Evolutionary conservation across 208 protist genomes (phyloP), one percentile per base, ranked within the genome.

Genomic region (Vickermania ingenoplastis): DNA sequence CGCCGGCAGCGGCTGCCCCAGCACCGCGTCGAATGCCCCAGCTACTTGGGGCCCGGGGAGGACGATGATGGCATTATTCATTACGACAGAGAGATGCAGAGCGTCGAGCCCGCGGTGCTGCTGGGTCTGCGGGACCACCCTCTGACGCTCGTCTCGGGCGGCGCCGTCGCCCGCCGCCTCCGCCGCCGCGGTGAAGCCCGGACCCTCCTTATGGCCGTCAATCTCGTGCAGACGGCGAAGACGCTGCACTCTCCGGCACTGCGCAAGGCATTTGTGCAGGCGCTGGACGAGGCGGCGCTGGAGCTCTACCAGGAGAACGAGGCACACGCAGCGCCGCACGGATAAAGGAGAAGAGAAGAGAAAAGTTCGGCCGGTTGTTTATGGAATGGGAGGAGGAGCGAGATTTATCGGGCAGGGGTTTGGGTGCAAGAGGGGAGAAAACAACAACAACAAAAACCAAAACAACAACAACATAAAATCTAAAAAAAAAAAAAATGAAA

Each of bases 61-160:
- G 36, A 17, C 11, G 36, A 45, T 7, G 17, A 17, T 7, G 36
- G 36, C 11, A 7, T 45, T 17, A 7, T 17, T 17, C 17, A 45
- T 17, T 7, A 45, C 17, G 7, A 45, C 36, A 45, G 36, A n/a
- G 36, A 74, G 51, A 59, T 77, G 23, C 75, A 73, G 1, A 68
- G 71, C 1, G 51, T 78, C 17, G 75, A 86, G 25, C 73, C 81
- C 24, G 62, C 65, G 23, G 77, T 78, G 61, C 75, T 91, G 45
- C 67, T 94, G 0, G 86, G 86, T 3, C 27, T 87, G 57, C 80
- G 86, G 23, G 86, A 94, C 66, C 68, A 91, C 69, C 78, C 83
- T 0, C 76, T 94, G 3, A 94, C 86, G 29, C 83, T 85, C 56
- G 53, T 91, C 26, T 31, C 83, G 21, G 77, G 82, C 21, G 75